These are phyloP conservation scores for Carpinus fangiana DNA, from an alignment of 306 rosid species.

Conservation along the genomic window DNA sequence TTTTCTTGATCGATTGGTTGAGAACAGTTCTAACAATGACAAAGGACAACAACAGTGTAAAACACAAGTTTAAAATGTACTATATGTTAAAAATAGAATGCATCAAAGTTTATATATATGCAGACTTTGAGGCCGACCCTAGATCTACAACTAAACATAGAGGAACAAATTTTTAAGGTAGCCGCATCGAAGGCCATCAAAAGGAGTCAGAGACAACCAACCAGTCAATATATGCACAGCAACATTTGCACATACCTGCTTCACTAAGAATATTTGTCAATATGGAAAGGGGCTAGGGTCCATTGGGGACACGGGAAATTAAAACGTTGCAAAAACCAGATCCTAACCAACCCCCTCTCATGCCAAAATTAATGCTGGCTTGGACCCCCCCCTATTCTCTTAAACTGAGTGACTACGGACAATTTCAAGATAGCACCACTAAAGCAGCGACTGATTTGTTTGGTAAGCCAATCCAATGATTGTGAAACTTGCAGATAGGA, in stretches of 20 bases:
- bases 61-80: background rate
- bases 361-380: too few species aligned
- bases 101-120: background rate
- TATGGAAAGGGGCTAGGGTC: background rate
- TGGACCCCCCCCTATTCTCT: too few species aligned
- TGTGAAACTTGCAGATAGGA: constrained; percentile 7
- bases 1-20: constrained; percentile 37
- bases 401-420: too few species aligned
- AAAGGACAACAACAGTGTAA: constrained; percentile 14
- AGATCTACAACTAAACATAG: constrained; percentile 2
- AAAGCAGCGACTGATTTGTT: constrained; percentile 1
- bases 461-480: background rate
- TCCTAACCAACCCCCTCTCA: too few species aligned
- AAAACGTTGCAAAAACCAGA: background rate
- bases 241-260: constrained; percentile 4
- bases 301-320: background rate
- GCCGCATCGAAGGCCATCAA: background rate
- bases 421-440: background rate
- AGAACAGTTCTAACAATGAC: constrained; percentile 54
- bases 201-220: background rate
- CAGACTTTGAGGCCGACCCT: background rate
- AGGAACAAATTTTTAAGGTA: constrained; percentile 2
- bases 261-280: constrained; percentile 7
- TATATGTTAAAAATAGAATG: background rate
- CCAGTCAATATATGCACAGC: background rate